Evolutionary conservation across 2,329 filamentous ascomycete species (phyloP).

Genomic region (Mollisiaceae sp.): DNA sequence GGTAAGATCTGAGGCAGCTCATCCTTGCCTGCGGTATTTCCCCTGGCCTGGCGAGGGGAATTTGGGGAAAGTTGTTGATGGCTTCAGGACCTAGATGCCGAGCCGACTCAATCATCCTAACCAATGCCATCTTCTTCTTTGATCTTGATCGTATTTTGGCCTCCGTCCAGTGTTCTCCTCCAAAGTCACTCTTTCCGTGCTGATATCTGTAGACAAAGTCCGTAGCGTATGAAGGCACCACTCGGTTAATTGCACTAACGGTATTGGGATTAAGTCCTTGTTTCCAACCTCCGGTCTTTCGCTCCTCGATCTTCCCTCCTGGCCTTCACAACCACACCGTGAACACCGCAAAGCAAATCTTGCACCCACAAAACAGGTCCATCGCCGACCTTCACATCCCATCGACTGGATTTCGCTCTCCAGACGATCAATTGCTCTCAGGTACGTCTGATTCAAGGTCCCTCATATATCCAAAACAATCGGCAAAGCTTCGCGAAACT

Average conservation of each 20-base stretch:
- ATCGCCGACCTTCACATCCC: background rate
- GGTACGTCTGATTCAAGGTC: constrained; percentile 21
- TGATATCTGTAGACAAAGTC: background rate
- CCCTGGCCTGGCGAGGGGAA: background rate
- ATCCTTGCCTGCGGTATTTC: constrained; percentile 4
- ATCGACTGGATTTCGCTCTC: background rate
- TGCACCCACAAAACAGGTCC: too few relatives aligned
- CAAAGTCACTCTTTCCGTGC: background rate
- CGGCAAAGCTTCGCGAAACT: constrained; percentile 15
- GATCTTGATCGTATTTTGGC: background rate
- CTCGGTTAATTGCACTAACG: background rate
- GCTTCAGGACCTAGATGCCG: background rate
- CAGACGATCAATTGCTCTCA: constrained; percentile 17
- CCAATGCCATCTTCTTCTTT: too few relatives aligned
- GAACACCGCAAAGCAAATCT: too few relatives aligned
- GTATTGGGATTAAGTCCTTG: background rate
- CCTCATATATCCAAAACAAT: constrained; percentile 5
- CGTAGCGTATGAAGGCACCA: background rate
- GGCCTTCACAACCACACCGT: background rate
- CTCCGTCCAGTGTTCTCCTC: background rate
- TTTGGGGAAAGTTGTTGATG: background rate
- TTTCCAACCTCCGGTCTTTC: background rate
- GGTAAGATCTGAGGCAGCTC: constrained; percentile 30
- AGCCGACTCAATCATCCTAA: too few relatives aligned
- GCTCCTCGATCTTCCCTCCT: background rate